Percentiles rank a stretch among this genome's conserved stretches.
phyloP scores from a whole-genome alignment of 1,284 basidiomycete genomes.

The Ustilago shanxiensis region DNA sequence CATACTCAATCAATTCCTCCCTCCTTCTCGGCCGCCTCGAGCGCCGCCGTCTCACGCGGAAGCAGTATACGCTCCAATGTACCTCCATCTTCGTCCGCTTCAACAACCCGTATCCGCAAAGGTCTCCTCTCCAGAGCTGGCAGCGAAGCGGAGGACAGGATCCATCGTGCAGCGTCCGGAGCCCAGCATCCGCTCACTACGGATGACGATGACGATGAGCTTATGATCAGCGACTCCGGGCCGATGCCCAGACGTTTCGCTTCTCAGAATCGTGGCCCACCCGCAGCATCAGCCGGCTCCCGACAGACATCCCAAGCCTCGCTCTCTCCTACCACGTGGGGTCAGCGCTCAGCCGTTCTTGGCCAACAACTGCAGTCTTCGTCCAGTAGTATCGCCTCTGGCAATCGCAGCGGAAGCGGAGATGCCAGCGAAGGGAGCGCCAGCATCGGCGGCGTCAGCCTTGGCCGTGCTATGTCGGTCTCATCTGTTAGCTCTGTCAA shows the following conservation, averaged over 20 bases:
- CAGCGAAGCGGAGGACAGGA: constrained; percentile 48
- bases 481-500: constrained; percentile 65
- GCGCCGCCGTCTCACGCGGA: constrained; percentile 40
- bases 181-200: constrained; percentile 35
- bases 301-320: constrained; percentile 46
- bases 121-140: constrained; percentile 49
- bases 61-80: constrained; percentile 44
- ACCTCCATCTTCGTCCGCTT: constrained; percentile 41
- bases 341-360: background rate
- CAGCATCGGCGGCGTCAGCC: constrained; percentile 36
- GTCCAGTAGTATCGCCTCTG: constrained; percentile 30
- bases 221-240: constrained; percentile 53
- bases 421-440: constrained; percentile 48
- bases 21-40: constrained; percentile 27
- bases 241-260: constrained; percentile 56
- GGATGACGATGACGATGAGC: constrained; percentile 54
- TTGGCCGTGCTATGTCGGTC: constrained; percentile 65
- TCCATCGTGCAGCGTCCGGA: constrained; percentile 18
- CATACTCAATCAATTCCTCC: constrained; percentile 9
- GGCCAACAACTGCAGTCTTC: constrained; percentile 16
- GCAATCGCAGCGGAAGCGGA: constrained; percentile 46
- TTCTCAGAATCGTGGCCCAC: constrained; percentile 27
- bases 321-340: constrained; percentile 19
- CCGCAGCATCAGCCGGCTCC: constrained; percentile 11
- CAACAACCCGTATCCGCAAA: constrained; percentile 44